phyloP scores from a whole-genome alignment of 169 alveolate genomes.

The Amoebophrya sp. region DNA sequence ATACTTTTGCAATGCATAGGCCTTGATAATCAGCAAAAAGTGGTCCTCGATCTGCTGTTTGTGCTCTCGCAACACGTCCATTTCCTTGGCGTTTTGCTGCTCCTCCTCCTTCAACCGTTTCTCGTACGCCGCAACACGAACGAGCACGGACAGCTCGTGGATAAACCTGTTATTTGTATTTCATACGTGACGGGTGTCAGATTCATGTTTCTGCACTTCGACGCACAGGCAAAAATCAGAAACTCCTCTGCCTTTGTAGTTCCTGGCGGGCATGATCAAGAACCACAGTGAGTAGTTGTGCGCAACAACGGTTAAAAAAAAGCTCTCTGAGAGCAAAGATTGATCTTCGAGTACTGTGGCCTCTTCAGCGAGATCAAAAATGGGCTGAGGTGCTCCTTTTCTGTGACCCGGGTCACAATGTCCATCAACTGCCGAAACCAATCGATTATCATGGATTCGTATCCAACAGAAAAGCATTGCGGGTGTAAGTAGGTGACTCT shows the following conservation, averaged over 20 bases:
- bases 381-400: neutral
- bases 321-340: too few relatives aligned
- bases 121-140: neutral
- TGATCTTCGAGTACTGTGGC: conserved; percentile 13
- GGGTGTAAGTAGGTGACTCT: too few relatives aligned
- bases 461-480: too few relatives aligned
- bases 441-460: neutral
- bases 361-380: neutral
- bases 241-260: too few relatives aligned
- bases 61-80: neutral
- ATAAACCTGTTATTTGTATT: neutral
- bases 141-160: neutral
- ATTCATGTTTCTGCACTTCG: too few relatives aligned
- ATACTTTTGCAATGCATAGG: too few relatives aligned
- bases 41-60: conserved; percentile 14
- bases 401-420: neutral
- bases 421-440: neutral
- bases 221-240: too few relatives aligned
- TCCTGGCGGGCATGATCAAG: too few relatives aligned
- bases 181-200: too few relatives aligned
- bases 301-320: too few relatives aligned
- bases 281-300: too few relatives aligned
- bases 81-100: neutral
- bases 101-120: conserved; percentile 2
- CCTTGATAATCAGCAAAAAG: conserved; percentile 19